A percentile compares a stretch with the other conserved stretches of the same genome.
Conservation (phyloP, 495 filamentous ascomycete species). For the Trichocladium antarcticum region DNA sequence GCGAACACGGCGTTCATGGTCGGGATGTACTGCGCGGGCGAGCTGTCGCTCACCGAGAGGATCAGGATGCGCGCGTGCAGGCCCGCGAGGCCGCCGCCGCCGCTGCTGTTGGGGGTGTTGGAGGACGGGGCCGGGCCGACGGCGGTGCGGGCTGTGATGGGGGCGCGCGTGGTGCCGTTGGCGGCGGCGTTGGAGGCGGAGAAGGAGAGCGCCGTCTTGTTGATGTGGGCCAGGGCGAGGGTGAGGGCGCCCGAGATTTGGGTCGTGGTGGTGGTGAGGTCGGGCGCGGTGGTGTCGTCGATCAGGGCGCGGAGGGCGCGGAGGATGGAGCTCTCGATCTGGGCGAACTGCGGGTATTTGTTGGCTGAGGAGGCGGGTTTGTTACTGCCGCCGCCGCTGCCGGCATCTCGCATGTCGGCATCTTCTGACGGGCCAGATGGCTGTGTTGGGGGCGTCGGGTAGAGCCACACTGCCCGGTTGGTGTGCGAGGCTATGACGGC, state of each 20-base stretch:
- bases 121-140: constrained; percentile 24
- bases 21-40: constrained; percentile 86
- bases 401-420: constrained; percentile 37
- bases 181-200: constrained; percentile 14
- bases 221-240: constrained; percentile 78
- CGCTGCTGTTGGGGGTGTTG: constrained; percentile 21
- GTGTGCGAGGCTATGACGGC: constrained; percentile 85
- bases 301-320: constrained; percentile 59
- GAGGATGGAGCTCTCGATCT: constrained; percentile 69
- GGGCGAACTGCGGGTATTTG: constrained; percentile 85
- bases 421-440: constrained; percentile 20
- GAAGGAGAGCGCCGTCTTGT: constrained; percentile 43
- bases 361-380: constrained; percentile 48
- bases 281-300: constrained; percentile 45
- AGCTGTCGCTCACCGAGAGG: constrained; percentile 68
- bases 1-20: constrained; percentile 98
- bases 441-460: constrained; percentile 44
- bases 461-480: constrained; percentile 77
- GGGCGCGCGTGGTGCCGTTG: constrained; percentile 14
- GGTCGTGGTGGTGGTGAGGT: constrained; percentile 56
- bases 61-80: constrained; percentile 78
- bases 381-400: constrained; percentile 3
- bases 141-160: constrained; percentile 7
- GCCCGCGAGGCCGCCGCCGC: constrained; percentile 29
- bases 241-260: constrained; percentile 87